Conservation (phyloP, 768 basidiomycete genomes). For the Boletus insuetus region DNA sequence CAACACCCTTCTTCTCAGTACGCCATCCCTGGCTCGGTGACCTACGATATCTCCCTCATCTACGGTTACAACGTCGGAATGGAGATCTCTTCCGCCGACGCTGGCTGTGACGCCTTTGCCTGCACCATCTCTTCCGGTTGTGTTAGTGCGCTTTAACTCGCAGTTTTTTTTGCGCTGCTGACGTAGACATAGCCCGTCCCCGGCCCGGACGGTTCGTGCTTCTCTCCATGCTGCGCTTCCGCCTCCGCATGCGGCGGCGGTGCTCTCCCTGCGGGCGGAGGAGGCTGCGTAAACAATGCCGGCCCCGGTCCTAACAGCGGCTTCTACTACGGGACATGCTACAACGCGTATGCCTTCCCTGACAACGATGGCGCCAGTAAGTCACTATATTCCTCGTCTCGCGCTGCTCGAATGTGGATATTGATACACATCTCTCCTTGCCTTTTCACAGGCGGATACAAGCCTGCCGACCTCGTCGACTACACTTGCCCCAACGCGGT, state of each 20-base stretch:
- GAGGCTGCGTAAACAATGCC: slow-evolving; percentile 27
- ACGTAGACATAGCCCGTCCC: slow-evolving; percentile 26
- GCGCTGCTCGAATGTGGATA: neutral
- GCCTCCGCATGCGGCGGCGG: slow-evolving; percentile 23
- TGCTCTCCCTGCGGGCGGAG: slow-evolving; percentile 27
- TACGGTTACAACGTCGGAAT: slow-evolving; percentile 35
- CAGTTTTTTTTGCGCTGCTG: neutral
- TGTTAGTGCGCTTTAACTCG: slow-evolving; percentile 14
- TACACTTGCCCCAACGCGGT: slow-evolving; percentile 28
- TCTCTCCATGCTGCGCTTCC: slow-evolving; percentile 32
- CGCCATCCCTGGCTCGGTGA: slow-evolving; percentile 26
- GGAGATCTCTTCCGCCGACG: slow-evolving; percentile 31
- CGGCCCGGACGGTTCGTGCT: slow-evolving; percentile 25
- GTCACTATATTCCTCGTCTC: neutral
- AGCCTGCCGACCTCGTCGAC: slow-evolving; percentile 29
- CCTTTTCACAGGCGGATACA: slow-evolving; percentile 18
- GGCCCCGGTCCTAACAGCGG: slow-evolving; percentile 31
- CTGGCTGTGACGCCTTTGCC: slow-evolving; percentile 27
- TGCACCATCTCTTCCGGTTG: slow-evolving; percentile 32
- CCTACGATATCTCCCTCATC: slow-evolving; percentile 34
- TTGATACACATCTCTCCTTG: neutral
- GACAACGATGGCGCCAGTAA: slow-evolving; percentile 32
- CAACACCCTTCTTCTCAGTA: slow-evolving; percentile 5
- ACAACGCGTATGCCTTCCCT: slow-evolving; percentile 34
- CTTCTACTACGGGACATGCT: slow-evolving; percentile 28